phyloP scores from a whole-genome alignment of 208 protist genomes.

The Trypanosoma vivax region DNA sequence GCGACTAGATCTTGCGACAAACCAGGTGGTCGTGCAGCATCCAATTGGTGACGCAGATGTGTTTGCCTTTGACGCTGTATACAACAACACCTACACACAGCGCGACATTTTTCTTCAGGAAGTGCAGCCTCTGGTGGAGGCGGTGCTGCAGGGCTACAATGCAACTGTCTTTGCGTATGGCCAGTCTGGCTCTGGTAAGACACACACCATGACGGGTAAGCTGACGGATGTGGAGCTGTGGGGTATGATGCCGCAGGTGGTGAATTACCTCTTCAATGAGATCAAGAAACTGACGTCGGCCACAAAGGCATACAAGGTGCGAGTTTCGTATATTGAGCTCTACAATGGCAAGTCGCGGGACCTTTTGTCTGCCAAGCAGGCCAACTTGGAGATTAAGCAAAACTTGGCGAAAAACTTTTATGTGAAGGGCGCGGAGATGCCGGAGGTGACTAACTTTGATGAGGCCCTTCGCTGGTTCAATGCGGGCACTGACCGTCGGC shows the following conservation, averaged over 20 bases:
- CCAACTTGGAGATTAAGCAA: conserved; percentile 87
- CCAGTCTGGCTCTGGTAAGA: conserved; percentile 90
- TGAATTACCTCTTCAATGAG: conserved; percentile 83
- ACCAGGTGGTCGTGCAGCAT: conserved; percentile 83
- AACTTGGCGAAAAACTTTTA: conserved; percentile 91
- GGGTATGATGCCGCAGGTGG: conserved; percentile 90
- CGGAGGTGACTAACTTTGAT: conserved; percentile 78
- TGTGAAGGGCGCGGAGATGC: conserved; percentile 86
- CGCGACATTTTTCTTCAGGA: conserved; percentile 87
- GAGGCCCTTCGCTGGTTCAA: conserved; percentile 86
- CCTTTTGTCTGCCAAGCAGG: conserved; percentile 70
- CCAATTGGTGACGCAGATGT: conserved; percentile 76
- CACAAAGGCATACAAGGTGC: conserved; percentile 85
- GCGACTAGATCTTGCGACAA: conserved; percentile 80
- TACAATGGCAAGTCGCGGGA: conserved; percentile 90
- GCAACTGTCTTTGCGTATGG: conserved; percentile 90
- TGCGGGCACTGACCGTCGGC: conserved; percentile 75
- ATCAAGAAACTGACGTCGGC: conserved; percentile 76
- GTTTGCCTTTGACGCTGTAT: conserved; percentile 88
- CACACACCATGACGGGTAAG: conserved; percentile 89
- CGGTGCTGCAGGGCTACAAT: conserved; percentile 89
- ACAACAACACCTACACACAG: conserved; percentile 90
- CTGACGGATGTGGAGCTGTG: conserved; percentile 63
- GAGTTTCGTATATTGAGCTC: conserved; percentile 85
- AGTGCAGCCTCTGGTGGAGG: conserved; percentile 80